These are phyloP conservation scores for Eucalyptus marginata DNA, from an alignment of 345 rosid genomes.

Conservation along the genomic window DNA sequence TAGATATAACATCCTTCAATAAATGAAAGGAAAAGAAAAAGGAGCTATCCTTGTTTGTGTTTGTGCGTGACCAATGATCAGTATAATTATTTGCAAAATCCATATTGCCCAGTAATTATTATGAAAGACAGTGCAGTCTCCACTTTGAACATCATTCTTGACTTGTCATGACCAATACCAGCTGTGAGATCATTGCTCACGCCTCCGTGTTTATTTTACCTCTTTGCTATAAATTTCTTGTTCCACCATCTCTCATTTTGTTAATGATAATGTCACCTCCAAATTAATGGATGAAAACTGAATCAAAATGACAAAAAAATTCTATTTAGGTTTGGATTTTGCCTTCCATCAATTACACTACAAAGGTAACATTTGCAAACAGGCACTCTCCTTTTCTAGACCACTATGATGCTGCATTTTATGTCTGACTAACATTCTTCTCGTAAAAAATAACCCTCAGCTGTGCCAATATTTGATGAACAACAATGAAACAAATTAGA, in stretches of 20 bases:
- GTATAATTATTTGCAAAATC: background rate
- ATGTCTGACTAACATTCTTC: background rate
- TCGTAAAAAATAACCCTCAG: background rate
- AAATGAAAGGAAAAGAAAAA: background rate
- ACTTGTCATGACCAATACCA: background rate
- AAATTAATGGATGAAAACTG: background rate
- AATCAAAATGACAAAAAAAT: background rate
- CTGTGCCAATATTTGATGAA: background rate
- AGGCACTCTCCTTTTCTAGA: background rate
- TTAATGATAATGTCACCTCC: background rate
- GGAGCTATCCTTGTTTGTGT: background rate
- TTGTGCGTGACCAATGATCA: background rate
- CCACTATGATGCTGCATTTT: background rate
- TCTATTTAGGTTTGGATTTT: background rate
- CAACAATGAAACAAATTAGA: background rate
- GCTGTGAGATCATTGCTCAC: background rate
- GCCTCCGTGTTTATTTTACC: background rate
- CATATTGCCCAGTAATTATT: background rate
- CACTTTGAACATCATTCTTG: background rate
- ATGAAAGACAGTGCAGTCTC: background rate
- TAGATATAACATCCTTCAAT: background rate
- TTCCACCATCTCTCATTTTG: background rate
- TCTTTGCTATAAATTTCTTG: background rate
- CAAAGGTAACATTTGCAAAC: background rate
- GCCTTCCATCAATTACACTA: background rate